Evolutionary conservation across 2,329 filamentous ascomycete species (phyloP).

Genomic region (Mollisiaceae sp.): DNA sequence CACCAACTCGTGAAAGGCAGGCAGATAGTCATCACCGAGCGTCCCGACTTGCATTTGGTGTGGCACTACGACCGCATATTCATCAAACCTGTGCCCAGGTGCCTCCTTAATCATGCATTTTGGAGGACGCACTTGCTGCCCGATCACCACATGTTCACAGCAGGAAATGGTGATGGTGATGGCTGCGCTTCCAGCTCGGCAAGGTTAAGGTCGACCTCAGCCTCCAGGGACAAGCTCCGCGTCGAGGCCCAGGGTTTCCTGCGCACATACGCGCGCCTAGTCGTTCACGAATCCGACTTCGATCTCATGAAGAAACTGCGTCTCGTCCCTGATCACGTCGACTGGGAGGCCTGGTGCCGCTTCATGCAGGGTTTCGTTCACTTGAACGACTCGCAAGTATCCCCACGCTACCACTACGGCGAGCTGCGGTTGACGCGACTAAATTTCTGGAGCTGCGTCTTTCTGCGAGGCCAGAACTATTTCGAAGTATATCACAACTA

Average conservation of each 20-base stretch:
- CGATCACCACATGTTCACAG: too few relatives aligned
- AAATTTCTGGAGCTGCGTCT: slow-evolving; percentile 9
- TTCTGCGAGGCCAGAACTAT: neutral
- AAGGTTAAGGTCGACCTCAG: too few relatives aligned
- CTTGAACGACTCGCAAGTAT: slow-evolving; percentile 20
- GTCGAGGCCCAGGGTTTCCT: slow-evolving; percentile 30
- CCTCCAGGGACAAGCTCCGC: neutral
- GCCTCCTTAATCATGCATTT: slow-evolving; percentile 37
- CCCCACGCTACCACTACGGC: slow-evolving; percentile 24
- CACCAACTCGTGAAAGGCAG: slow-evolving; percentile 39
- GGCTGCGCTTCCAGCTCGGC: too few relatives aligned
- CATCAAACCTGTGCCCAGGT: slow-evolving; percentile 42
- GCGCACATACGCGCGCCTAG: slow-evolving; percentile 30
- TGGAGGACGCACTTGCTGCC: slow-evolving; percentile 21
- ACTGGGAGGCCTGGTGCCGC: neutral
- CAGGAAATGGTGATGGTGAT: too few relatives aligned
- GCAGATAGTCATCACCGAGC: slow-evolving; percentile 42
- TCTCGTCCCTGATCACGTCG: slow-evolving; percentile 20
- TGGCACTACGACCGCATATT: slow-evolving; percentile 38
- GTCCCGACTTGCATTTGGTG: slow-evolving; percentile 43
- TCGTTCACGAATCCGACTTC: slow-evolving; percentile 32
- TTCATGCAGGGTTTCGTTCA: slow-evolving; percentile 21
- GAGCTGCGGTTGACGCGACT: slow-evolving; percentile 27
- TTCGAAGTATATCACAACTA: neutral
- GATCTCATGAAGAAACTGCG: slow-evolving; percentile 26